These are phyloP conservation scores for Ziziphus jujuba DNA, from an alignment of 306 rosid genomes.

Conservation along the genomic window DNA sequence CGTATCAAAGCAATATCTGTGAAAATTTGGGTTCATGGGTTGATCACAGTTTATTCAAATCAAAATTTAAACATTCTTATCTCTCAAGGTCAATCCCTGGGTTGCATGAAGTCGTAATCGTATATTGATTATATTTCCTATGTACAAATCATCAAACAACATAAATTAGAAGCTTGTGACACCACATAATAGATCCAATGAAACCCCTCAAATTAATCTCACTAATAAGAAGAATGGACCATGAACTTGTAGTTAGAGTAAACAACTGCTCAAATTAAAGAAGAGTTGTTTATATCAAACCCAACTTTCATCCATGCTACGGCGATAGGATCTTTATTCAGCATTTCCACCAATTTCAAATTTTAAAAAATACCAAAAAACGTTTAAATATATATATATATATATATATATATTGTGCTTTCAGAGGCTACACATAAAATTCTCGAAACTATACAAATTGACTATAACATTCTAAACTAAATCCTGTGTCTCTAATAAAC, in stretches of 20 bases:
- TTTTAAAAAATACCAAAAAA: not conserved
- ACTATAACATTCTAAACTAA: not conserved
- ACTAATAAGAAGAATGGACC: conserved; percentile 15
- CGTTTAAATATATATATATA: not conserved
- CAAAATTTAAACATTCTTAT: conserved; percentile 26
- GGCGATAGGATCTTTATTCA: not conserved
- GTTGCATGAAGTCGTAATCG: conserved; percentile 28
- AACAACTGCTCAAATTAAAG: conserved; percentile 2
- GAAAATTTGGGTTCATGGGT: conserved; percentile 2
- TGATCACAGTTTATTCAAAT: conserved; percentile 16
- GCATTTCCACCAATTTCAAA: not conserved
- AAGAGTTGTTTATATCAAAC: not conserved
- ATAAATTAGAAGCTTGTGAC: conserved; percentile 15
- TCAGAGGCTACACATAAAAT: too few relatives aligned
- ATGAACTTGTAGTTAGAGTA: conserved; percentile 13
- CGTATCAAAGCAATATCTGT: not conserved
- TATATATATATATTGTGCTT: too few relatives aligned
- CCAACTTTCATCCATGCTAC: not conserved
- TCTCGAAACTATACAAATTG: not conserved
- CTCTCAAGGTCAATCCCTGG: conserved; percentile 37
- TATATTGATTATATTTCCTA: conserved; percentile 22
- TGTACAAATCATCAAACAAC: conserved; percentile 19
- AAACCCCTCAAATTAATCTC: conserved; percentile 19
- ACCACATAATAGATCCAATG: conserved; percentile 1
- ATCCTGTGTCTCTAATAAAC: not conserved